Percentiles rank a stretch among this genome's conserved stretches.
Conservation (phyloP, 257 asterid species). For the Oldenlandia corymbosa region DNA sequence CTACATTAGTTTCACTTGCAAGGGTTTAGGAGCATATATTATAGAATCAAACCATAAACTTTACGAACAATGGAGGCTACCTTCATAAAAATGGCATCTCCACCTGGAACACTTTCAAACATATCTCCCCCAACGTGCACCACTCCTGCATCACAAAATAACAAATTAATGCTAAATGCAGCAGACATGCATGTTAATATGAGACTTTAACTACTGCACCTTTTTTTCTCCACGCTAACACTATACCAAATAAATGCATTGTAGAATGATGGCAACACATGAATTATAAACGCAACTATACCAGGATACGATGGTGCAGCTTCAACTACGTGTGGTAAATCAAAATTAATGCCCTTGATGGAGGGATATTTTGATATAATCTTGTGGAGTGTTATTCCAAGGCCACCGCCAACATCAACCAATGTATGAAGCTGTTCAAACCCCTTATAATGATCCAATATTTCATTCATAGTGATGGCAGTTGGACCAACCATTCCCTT, state of each 20-base stretch:
- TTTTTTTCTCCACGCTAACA: too few species aligned
- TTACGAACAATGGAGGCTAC: neutral
- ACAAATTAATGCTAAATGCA: neutral
- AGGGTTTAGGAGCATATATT: too few species aligned
- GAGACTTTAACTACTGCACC: neutral
- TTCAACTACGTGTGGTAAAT: conserved; percentile 8
- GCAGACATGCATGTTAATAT: neutral
- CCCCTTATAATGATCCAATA: conserved; percentile 11
- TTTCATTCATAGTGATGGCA: conserved; percentile 4
- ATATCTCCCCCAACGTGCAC: conserved; percentile 15
- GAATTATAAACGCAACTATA: neutral
- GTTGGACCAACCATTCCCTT: conserved; percentile 14
- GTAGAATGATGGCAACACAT: neutral
- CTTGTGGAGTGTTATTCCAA: conserved; percentile 14
- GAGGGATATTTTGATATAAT: conserved; percentile 11
- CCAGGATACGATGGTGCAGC: conserved; percentile 15
- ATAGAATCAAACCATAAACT: neutral
- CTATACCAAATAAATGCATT: too few species aligned
- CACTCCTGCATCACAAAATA: conserved; percentile 1
- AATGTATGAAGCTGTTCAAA: conserved; percentile 6
- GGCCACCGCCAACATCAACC: conserved; percentile 17
- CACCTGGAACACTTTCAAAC: conserved; percentile 16
- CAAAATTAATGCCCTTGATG: conserved; percentile 12
- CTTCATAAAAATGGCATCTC: conserved; percentile 15
- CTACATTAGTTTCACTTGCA: too few species aligned